These are phyloP conservation scores for Alternaria postmessia DNA, from an alignment of 2,329 filamentous ascomycete species.

Conservation along the genomic window DNA sequence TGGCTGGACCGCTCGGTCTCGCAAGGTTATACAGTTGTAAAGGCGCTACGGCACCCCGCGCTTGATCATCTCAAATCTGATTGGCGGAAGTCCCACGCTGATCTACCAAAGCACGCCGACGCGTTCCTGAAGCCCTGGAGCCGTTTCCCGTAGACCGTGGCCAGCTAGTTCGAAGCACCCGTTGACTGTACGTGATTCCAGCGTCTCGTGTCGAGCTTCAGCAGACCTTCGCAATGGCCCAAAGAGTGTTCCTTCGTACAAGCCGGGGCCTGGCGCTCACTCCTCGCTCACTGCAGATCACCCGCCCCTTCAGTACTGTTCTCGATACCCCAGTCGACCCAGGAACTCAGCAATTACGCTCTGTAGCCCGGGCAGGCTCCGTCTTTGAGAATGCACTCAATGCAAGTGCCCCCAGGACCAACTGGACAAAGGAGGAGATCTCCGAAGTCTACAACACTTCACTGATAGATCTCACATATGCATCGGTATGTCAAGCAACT, in stretches of 20 bases:
- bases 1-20: slow-evolving; percentile 1
- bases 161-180: slow-evolving; percentile 8
- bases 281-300: slow-evolving; percentile 2
- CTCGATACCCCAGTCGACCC: slow-evolving; percentile 40
- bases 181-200: not conserved
- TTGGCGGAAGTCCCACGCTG: slow-evolving; percentile 14
- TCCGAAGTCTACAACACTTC: slow-evolving; percentile 82
- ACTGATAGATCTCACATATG: slow-evolving; percentile 78
- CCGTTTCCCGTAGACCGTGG: not conserved
- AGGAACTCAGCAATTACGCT: slow-evolving; percentile 30
- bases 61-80: slow-evolving; percentile 5
- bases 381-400: slow-evolving; percentile 61
- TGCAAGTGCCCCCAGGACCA: slow-evolving; percentile 69
- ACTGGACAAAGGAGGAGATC: slow-evolving; percentile 86
- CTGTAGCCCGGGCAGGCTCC: slow-evolving; percentile 19
- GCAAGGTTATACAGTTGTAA: slow-evolving; percentile 2
- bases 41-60: slow-evolving; percentile 10
- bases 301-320: slow-evolving; percentile 43
- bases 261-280: slow-evolving; percentile 2
- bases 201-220: slow-evolving; percentile 2
- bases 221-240: slow-evolving; percentile 10
- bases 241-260: slow-evolving; percentile 14
- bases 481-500: slow-evolving; percentile 63
- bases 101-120: slow-evolving; percentile 9
- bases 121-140: slow-evolving; percentile 6